These are phyloP conservation scores for Acer negundo DNA, from an alignment of 345 rosid species.

Conservation along the genomic window DNA sequence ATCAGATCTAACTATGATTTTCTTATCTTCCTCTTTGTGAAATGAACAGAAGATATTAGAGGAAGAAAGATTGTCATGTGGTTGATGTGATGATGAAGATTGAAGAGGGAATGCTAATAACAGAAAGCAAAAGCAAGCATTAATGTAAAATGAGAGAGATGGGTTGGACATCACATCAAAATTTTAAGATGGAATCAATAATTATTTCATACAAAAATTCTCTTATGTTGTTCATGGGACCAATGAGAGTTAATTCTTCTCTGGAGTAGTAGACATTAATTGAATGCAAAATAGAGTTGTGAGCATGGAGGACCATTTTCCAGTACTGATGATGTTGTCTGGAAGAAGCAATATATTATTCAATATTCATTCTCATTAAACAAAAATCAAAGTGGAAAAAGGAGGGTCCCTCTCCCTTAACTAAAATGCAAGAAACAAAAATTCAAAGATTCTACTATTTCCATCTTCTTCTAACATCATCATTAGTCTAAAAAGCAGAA, in stretches of 20 bases:
- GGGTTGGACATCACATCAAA: constrained; percentile 21
- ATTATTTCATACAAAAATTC: constrained; percentile 5
- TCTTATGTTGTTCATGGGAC: constrained; percentile 28
- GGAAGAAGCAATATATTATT: not conserved
- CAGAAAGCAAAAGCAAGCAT: constrained; percentile 11
- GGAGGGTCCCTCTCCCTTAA: constrained; percentile 5
- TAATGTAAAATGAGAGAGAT: constrained; percentile 8
- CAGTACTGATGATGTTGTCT: not conserved
- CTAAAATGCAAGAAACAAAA: not conserved
- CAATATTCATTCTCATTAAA: not conserved
- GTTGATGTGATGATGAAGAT: constrained; percentile 11
- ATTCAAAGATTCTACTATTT: constrained; percentile 5
- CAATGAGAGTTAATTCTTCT: constrained; percentile 16
- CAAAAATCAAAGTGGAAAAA: not conserved
- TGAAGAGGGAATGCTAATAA: constrained; percentile 1
- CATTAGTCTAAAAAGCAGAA: not conserved
- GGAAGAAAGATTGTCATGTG: constrained; percentile 4
- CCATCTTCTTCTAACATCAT: constrained; percentile 11
- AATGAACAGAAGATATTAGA: too few relatives aligned
- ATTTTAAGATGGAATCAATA: constrained; percentile 10
- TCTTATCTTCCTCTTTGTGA: too few relatives aligned
- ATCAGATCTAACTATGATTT: too few relatives aligned
- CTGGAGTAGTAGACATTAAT: not conserved
- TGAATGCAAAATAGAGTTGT: constrained; percentile 10
- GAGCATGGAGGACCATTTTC: constrained; percentile 31